Evolutionary conservation across 768 basidiomycete genomes (phyloP), one percentile per base, ranked within the genome.

Genomic region (Mycena vitilis): DNA sequence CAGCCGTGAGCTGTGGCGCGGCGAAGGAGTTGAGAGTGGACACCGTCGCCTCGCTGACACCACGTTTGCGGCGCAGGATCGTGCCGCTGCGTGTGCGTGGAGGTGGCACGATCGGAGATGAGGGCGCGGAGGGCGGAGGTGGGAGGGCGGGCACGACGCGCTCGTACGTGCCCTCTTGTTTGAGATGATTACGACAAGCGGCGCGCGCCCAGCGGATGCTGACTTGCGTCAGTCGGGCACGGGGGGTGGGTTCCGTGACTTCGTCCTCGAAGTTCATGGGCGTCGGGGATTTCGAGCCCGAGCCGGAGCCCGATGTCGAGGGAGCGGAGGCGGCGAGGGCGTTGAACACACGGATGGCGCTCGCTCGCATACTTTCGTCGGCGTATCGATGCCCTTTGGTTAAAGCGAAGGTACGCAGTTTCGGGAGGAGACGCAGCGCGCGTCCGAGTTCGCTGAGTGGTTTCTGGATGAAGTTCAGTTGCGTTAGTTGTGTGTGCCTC

Each of bases 191-290:
- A 25, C 81, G 81, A 65, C 83, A 84, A 58, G 76, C 77, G 65
- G 85, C 83, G 53, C 82, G 76, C 38, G 84, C 85, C 83, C 84
- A 86, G n/a, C 85, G 78, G 42, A 87, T 78, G 66, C 74, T 84
- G 44, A 86, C 79, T 66, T 84, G 82, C 69, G 78, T 77, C 48
- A 86, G 73, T 0, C 65, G 68, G 40, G 20, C 20, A 9, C 9
- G 22, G 22, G 47, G 22, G 22, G 22, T 10, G 20, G 20, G 8
- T 9, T 48, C 13, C 11, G 7, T 2, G 45, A 22, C 23, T 1
- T 48, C 47, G 47, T 23, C n/a, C 10, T 5, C 9, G 8, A 23
- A 22, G n/a, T 48, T 48, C 2, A 48, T 22, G 23, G 8, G 20
- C 8, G 22, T 23, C n/a, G 22, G 47, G 4, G n/a, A 22, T 8